Base-by-base conservation (phyloP, 1,139 yeast species). In the Blastobotrys aristatus region DNA sequence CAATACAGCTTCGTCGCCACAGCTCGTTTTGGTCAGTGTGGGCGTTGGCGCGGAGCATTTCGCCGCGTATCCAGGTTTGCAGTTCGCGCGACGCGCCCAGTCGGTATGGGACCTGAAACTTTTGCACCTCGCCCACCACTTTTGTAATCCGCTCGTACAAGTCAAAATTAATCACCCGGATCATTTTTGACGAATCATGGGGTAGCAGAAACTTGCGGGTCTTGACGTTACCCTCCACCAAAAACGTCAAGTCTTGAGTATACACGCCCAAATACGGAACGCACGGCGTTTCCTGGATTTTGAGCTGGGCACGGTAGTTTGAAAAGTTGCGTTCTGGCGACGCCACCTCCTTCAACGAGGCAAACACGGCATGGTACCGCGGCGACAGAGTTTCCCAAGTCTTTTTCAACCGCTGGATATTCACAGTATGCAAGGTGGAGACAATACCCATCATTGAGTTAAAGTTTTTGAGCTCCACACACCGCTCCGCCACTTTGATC, bases 371-470 rank as follows among this genome's bases (percentile, higher is more conserved):
- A 32, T 69, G 70, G 59, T 86, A 85, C 58, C 86, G 84, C 3
- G 75, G 78, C 0, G 84, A 74, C 44, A 90, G 65, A 2, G 58
- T 52, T 2, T 77, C 80, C 96, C 96, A 88, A 1, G 87, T 67
- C 47, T 68, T 71, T 29, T 74, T 67, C 49, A 90, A 69, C 58
- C 97, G 74, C 2, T 89, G 79, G 45, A 90, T 74, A 43, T 86
- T 75, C 58, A 87, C 92, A 39, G 88, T 82, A 65, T 89, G 96
- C 54, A 90, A 73, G 0, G 95, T 79, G 0, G 94, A 84, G 63
- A 89, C 78, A 46, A 90, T 85, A 0, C 96, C 86, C n/a, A 96
- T 92, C 49, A 88, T 70, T 0, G 95, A 82, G 64, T 90, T 90
- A 70, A 83, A 87, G 63, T 89, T 89, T 51, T 94, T 73, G 59